Conservation (phyloP, 2,329 filamentous ascomycete genomes). For the Fusarium avenaceum region DNA sequence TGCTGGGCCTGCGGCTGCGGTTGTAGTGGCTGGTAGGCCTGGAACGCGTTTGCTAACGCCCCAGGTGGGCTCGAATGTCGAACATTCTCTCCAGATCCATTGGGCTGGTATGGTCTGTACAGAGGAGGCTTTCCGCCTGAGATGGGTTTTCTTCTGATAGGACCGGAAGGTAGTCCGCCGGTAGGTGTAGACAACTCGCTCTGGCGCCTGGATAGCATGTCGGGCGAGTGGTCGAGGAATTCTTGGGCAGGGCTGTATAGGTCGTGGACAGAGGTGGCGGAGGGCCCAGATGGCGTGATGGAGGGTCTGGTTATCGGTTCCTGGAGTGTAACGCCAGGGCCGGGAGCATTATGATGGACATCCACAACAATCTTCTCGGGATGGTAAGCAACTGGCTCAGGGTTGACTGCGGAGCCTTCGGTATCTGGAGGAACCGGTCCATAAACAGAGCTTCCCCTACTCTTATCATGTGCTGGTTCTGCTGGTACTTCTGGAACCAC, state of each 20-base stretch:
- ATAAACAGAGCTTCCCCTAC: constrained; percentile 4
- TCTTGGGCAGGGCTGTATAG: constrained; percentile 24
- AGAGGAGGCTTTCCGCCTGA: background rate
- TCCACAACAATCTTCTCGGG: constrained; percentile 11
- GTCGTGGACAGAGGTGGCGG: background rate
- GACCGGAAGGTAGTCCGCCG: background rate
- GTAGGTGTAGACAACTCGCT: background rate
- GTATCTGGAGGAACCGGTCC: background rate
- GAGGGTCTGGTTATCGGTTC: background rate
- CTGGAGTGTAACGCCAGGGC: background rate
- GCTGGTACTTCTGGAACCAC: background rate
- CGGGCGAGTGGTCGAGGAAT: constrained; percentile 14
- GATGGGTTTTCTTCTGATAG: constrained; percentile 36
- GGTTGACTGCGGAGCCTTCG: background rate
- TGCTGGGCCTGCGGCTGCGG: constrained; percentile 7
- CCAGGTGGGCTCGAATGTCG: constrained; percentile 19
- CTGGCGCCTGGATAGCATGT: background rate
- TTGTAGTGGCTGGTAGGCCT: constrained; percentile 20
- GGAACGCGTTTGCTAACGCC: constrained; percentile 8
- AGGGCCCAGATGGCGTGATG: constrained; percentile 2
- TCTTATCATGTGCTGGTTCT: background rate
- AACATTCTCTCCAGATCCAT: background rate
- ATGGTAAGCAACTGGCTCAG: background rate
- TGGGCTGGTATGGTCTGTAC: constrained; percentile 27
- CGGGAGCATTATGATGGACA: background rate